Percentiles rank a stretch among this genome's conserved stretches.
These are phyloP conservation scores for Mitragyna speciosa DNA, from an alignment of 257 asterid genomes.

Conservation along the genomic window DNA sequence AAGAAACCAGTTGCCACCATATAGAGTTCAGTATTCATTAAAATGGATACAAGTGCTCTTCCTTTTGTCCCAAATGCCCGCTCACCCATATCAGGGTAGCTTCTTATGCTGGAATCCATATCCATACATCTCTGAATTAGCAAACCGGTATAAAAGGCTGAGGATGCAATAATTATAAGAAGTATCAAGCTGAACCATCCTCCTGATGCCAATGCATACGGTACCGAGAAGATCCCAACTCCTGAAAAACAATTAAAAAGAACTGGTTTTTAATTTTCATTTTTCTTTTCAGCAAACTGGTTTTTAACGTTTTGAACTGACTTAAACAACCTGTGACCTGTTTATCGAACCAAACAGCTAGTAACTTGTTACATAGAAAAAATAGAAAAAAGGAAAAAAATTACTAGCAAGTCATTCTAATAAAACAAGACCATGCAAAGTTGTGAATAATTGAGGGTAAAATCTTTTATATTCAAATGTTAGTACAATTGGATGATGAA, in stretches of 20 bases:
- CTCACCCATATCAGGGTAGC: conserved; percentile 76
- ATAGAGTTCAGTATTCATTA: conserved; percentile 70
- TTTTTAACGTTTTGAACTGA: background rate
- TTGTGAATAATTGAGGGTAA: too few relatives aligned
- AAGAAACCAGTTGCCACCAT: conserved; percentile 87
- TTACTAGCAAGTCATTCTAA: background rate
- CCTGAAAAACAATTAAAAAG: conserved; percentile 37
- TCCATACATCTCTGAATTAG: conserved; percentile 82
- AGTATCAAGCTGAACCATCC: conserved; percentile 81
- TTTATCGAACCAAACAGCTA: background rate
- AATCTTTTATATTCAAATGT: too few relatives aligned
- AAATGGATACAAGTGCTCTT: conserved; percentile 49
- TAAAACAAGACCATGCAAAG: background rate
- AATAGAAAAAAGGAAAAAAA: too few relatives aligned
- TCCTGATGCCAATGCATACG: conserved; percentile 76
- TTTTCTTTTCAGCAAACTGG: background rate
- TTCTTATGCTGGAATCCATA: conserved; percentile 55
- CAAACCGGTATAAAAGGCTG: conserved; percentile 63
- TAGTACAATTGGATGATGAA: too few relatives aligned
- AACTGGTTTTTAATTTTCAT: too few relatives aligned
- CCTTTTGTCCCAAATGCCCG: conserved; percentile 74
- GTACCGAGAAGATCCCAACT: conserved; percentile 79
- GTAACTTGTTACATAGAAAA: background rate
- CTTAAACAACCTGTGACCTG: background rate
- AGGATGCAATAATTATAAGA: conserved; percentile 58